Conservation (phyloP, 139 green algal species). For the Chlorella vulgaris region DNA sequence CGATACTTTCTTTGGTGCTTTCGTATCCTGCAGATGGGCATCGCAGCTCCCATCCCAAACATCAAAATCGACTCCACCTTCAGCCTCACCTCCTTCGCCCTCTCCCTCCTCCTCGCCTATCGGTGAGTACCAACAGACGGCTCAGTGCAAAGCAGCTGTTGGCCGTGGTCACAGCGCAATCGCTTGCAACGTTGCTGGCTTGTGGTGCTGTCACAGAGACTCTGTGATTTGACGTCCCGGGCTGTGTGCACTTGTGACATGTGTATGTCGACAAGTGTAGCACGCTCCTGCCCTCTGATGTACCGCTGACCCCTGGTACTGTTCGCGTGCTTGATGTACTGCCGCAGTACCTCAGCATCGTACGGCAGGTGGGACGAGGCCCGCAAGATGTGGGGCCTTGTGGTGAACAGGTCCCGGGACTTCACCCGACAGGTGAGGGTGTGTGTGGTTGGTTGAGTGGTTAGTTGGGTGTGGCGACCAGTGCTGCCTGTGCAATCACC, state of each 20-base stretch:
- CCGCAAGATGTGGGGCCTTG: conserved; percentile 42
- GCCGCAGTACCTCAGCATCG: conserved; percentile 52
- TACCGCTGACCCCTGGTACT: not conserved
- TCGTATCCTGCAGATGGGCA: not conserved
- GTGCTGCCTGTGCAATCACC: too few relatives aligned
- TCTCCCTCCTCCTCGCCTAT: conserved; percentile 22
- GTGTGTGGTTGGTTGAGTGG: conserved; percentile 10
- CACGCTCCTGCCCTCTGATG: conserved; percentile 16
- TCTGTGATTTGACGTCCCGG: too few relatives aligned
- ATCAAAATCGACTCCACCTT: conserved; percentile 11
- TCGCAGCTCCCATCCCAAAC: not conserved
- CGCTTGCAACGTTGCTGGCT: too few relatives aligned
- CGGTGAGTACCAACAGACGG: not conserved
- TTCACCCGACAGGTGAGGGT: too few relatives aligned
- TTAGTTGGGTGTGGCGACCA: too few relatives aligned
- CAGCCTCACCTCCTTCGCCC: conserved; percentile 19
- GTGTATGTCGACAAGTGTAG: not conserved
- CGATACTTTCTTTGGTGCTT: not conserved
- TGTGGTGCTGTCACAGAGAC: too few relatives aligned
- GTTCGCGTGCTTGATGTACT: not conserved
- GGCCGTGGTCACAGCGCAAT: not conserved
- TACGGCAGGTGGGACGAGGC: conserved; percentile 47
- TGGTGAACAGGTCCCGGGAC: conserved; percentile 42
- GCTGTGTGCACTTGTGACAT: too few relatives aligned
- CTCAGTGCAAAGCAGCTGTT: too few relatives aligned